Conservation (phyloP, 305 asterid genomes). For the Fraxinus ornus region DNA sequence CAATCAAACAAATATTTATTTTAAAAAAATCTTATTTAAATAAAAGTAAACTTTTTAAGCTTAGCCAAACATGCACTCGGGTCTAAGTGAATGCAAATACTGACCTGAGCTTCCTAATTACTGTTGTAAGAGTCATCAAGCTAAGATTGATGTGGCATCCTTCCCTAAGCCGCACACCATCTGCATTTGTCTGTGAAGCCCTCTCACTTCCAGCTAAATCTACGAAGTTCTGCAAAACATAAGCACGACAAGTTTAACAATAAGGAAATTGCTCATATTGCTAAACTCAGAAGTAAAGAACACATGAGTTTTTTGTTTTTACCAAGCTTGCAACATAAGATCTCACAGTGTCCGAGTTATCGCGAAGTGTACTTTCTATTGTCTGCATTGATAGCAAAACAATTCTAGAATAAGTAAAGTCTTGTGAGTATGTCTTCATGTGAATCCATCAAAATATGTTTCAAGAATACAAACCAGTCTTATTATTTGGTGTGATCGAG, state of each 20-base stretch:
- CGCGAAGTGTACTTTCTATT: slow-evolving; percentile 92
- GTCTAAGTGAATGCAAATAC: slow-evolving; percentile 11
- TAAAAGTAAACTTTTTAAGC: background rate
- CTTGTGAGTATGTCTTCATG: slow-evolving; percentile 1
- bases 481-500: slow-evolving; percentile 96
- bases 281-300: background rate
- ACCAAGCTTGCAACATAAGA: slow-evolving; percentile 97
- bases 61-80: background rate
- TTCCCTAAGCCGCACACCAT: slow-evolving; percentile 91
- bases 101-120: slow-evolving; percentile 91
- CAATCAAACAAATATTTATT: background rate
- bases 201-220: slow-evolving; percentile 98
- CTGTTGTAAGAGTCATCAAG: slow-evolving; percentile 97
- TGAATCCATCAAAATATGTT: background rate
- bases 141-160: slow-evolving; percentile 98
- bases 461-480: slow-evolving; percentile 59
- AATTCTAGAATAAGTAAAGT: slow-evolving; percentile 4
- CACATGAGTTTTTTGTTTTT: slow-evolving; percentile 22
- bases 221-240: slow-evolving; percentile 75
- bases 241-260: background rate
- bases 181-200: slow-evolving; percentile 93
- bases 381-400: slow-evolving; percentile 59
- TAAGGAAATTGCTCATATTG: background rate
- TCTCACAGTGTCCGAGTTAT: slow-evolving; percentile 83
- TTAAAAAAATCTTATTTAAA: background rate